These are phyloP conservation scores for Talaromyces trachyspermus DNA, from an alignment of 495 filamentous ascomycete genomes.

Conservation along the genomic window DNA sequence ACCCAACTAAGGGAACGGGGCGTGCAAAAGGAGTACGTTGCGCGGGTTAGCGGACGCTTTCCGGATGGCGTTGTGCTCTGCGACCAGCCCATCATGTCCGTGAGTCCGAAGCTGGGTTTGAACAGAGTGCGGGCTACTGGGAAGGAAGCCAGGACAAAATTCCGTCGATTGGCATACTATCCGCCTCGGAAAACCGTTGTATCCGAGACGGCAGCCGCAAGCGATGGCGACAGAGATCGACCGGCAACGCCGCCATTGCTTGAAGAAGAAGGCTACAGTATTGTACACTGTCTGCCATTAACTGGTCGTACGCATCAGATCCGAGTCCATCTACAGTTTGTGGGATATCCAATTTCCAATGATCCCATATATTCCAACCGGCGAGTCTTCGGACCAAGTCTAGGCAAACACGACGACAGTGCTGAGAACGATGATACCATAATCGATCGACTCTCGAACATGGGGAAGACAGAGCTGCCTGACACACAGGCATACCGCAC, in stretches of 20 bases:
- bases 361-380: conserved; percentile 97
- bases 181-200: conserved; percentile 37
- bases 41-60: conserved; percentile 84
- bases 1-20: conserved; percentile 63
- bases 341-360: conserved; percentile 92
- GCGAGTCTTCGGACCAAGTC: conserved; percentile 73
- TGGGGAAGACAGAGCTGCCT: conserved; percentile 89
- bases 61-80: conserved; percentile 75
- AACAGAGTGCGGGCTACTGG: conserved; percentile 90
- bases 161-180: conserved; percentile 83
- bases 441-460: conserved; percentile 71
- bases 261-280: conserved; percentile 69
- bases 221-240: conserved; percentile 22
- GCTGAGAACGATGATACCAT: conserved; percentile 79
- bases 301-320: conserved; percentile 95
- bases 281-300: conserved; percentile 87
- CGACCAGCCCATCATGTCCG: conserved; percentile 86
- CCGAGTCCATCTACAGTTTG: conserved; percentile 86
- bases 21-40: conserved; percentile 90
- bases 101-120: conserved; percentile 89
- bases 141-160: conserved; percentile 82
- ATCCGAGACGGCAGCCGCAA: conserved; percentile 14
- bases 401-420: conserved; percentile 62
- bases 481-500: conserved; percentile 76
- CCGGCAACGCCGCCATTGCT: conserved; percentile 28